A percentile compares a stretch with the other conserved stretches of the same genome.
Evolutionary conservation across 1,139 yeast genomes (phyloP).

Genomic region (Sugiyamaella pinicola): DNA sequence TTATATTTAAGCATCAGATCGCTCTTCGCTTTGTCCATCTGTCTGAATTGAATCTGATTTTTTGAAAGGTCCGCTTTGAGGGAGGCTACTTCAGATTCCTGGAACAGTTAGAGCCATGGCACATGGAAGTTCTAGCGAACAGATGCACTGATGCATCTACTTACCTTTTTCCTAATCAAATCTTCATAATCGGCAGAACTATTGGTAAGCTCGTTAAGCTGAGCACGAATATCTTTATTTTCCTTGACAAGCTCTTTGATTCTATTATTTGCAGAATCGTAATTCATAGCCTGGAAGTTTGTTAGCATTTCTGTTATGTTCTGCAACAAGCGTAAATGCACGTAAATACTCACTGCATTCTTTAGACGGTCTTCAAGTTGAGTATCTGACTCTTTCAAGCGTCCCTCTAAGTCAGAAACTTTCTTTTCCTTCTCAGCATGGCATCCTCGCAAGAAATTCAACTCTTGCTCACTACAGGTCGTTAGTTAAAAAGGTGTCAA

Average conservation of each 20-base stretch:
- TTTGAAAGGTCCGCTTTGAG: constrained; percentile 36
- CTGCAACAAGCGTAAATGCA: too few species aligned
- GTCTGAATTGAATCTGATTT: constrained; percentile 29
- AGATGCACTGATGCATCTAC: constrained; percentile 9
- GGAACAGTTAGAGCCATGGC: not conserved
- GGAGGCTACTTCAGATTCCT: constrained; percentile 44
- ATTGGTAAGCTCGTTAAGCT: constrained; percentile 44
- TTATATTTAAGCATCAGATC: constrained; percentile 29
- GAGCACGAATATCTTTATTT: constrained; percentile 49
- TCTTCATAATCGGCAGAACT: constrained; percentile 45
- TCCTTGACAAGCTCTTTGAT: constrained; percentile 52
- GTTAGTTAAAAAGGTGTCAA: not conserved
- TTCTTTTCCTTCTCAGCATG: constrained; percentile 42
- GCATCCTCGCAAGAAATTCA: constrained; percentile 33
- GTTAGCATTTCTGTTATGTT: not conserved
- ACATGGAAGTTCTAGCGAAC: too few species aligned
- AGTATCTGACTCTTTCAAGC: constrained; percentile 41
- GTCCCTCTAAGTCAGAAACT: constrained; percentile 42
- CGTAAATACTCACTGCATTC: constrained; percentile 31
- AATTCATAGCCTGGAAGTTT: constrained; percentile 37
- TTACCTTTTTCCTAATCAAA: constrained; percentile 42
- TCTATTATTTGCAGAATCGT: constrained; percentile 45
- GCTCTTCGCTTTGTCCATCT: constrained; percentile 29
- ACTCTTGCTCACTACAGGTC: constrained; percentile 28
- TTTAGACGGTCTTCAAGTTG: constrained; percentile 45